Conservation (phyloP, 176 grass and related monocot genomes). For the Musa itinerans region DNA sequence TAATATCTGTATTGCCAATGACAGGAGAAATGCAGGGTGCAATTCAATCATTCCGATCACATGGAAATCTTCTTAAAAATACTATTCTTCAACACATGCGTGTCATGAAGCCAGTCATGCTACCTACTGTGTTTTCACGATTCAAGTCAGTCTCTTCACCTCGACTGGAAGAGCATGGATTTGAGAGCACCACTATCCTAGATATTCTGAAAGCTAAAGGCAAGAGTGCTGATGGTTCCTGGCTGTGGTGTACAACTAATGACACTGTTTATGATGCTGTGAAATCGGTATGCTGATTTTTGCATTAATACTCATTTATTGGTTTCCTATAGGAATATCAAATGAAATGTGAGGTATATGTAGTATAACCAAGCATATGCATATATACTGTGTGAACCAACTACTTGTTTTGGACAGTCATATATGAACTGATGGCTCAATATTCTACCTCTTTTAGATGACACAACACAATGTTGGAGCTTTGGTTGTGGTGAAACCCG, state of each 20-base stretch:
- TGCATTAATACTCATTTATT: neutral
- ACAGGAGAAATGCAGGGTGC: slow-evolving; percentile 66
- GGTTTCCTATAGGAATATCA: neutral
- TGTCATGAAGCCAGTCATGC: slow-evolving; percentile 30
- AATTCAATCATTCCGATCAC: slow-evolving; percentile 47
- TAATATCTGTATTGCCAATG: slow-evolving; percentile 9
- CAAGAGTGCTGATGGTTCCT: slow-evolving; percentile 91
- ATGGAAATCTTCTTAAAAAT: slow-evolving; percentile 47
- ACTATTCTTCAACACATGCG: slow-evolving; percentile 48
- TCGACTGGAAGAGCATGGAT: slow-evolving; percentile 67
- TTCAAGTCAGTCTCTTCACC: slow-evolving; percentile 53
- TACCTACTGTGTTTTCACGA: slow-evolving; percentile 43
- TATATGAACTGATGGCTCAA: slow-evolving; percentile 5
- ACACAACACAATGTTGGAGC: slow-evolving; percentile 97
- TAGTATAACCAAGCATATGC: neutral
- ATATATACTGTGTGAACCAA: too few species aligned
- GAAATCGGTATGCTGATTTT: slow-evolving; percentile 55
- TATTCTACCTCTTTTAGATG: slow-evolving; percentile 42
- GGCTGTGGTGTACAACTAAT: slow-evolving; percentile 94
- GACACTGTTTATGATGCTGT: slow-evolving; percentile 92
- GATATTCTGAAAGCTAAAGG: slow-evolving; percentile 82
- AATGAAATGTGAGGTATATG: neutral
- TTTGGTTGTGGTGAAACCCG: slow-evolving; percentile 87
- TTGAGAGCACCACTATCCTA: slow-evolving; percentile 73
- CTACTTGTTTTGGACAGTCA: neutral